phyloP scores from a whole-genome alignment of 73 alveolate genomes.

The Tetrahymena thermophila region DNA sequence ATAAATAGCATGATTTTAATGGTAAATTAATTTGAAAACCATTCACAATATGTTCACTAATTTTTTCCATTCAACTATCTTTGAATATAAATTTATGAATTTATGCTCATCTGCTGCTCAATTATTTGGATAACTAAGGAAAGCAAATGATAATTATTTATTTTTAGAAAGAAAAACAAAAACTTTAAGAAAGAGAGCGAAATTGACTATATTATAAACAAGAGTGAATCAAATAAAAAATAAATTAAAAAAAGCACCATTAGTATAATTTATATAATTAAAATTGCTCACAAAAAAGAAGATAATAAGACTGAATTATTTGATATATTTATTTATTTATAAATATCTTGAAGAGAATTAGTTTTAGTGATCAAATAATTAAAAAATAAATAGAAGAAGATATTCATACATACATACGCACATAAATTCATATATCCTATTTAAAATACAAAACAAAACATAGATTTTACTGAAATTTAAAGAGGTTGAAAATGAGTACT shows the following conservation, averaged over 20 bases:
- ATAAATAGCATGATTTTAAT: background rate
- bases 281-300: background rate
- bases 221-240: background rate
- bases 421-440: background rate
- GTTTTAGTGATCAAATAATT: background rate
- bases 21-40: background rate
- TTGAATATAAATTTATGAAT: no score
- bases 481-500: background rate
- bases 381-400: background rate
- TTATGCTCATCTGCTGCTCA: background rate
- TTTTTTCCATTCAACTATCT: background rate
- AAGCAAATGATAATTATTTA: background rate
- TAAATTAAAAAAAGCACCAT: background rate
- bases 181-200: background rate
- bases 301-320: background rate
- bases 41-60: background rate
- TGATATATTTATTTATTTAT: no score
- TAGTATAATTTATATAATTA: background rate
- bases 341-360: background rate
- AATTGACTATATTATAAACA: background rate
- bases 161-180: background rate
- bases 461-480: background rate
- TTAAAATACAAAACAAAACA: background rate
- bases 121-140: background rate
- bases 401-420: no score